Percentiles rank a stretch among this genome's conserved stretches.
Evolutionary conservation across 1,284 basidiomycete species (phyloP).

Genomic region (Peniophora sp.): DNA sequence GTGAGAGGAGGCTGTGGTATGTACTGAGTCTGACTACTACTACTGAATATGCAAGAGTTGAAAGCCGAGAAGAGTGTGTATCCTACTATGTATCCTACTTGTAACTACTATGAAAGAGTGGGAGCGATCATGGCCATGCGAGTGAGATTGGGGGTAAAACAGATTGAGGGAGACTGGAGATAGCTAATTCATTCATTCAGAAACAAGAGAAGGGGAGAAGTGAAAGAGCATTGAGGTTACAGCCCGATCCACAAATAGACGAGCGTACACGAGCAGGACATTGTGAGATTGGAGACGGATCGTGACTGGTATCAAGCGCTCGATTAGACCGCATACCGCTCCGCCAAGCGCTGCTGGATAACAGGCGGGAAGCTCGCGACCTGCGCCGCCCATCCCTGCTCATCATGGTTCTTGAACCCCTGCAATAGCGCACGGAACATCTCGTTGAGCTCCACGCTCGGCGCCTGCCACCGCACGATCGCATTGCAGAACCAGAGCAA

Average conservation of each 20-base stretch:
- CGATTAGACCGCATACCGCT: conserved; percentile 70
- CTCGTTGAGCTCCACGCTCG: conserved; percentile 79
- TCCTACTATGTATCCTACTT: conserved; percentile 1
- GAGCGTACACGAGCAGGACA: not conserved
- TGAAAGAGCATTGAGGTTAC: not conserved
- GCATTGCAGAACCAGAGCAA: conserved; percentile 95
- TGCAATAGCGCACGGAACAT: conserved; percentile 85
- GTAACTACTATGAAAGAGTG: not conserved
- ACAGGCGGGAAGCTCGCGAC: conserved; percentile 68
- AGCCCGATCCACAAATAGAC: not conserved
- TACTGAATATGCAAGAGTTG: conserved; percentile 5
- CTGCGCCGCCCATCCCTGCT: conserved; percentile 70
- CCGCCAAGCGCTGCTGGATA: conserved; percentile 70
- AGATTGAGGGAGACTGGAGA: conserved; percentile 4
- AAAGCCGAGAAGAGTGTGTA: conserved; percentile 2
- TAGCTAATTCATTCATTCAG: not conserved
- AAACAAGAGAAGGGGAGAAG: not conserved
- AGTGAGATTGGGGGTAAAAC: conserved; percentile 4
- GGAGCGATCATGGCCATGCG: not conserved
- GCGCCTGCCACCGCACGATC: conserved; percentile 89
- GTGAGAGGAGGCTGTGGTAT: no score
- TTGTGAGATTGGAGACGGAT: not conserved
- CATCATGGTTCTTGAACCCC: conserved; percentile 82
- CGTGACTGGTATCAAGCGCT: no score
- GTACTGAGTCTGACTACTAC: conserved; percentile 6